A percentile compares a stretch with the other conserved stretches of the same genome.
Conservation (phyloP, 208 protist genomes). For the Acanthamoeba sp. region DNA sequence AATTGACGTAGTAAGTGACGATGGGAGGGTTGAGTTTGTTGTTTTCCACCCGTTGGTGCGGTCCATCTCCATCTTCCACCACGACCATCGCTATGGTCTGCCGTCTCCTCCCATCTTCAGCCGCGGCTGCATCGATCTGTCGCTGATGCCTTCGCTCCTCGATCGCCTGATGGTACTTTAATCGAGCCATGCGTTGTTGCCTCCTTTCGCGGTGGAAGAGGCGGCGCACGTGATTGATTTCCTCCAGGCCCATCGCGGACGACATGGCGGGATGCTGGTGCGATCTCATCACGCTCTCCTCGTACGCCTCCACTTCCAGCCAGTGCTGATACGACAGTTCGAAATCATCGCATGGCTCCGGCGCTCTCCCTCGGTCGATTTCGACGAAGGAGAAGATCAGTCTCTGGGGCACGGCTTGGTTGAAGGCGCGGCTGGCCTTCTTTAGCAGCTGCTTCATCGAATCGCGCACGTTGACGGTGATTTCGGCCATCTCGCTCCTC, state of each 20-base stretch:
- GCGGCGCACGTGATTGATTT: conserved; percentile 6
- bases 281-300: background rate
- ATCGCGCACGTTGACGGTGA: conserved; percentile 8
- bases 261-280: background rate
- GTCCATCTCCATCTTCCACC: conserved; percentile 22
- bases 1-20: conserved; percentile 21
- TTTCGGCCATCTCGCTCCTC: background rate
- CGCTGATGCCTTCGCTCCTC: background rate
- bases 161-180: background rate
- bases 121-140: background rate
- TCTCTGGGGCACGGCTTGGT: background rate
- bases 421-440: conserved; percentile 17
- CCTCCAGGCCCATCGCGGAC: background rate
- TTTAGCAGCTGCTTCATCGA: conserved; percentile 17
- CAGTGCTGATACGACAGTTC: background rate
- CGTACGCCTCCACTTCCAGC: conserved; percentile 8
- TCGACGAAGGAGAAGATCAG: conserved; percentile 38
- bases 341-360: background rate
- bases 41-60: background rate
- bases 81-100: background rate
- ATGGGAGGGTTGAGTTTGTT: background rate
- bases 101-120: background rate
- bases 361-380: background rate
- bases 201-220: background rate
- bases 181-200: background rate